Percentiles rank a stretch among this genome's conserved stretches.
Conservation (phyloP, 805 yeast species). For the Spathaspora arborariae region DNA sequence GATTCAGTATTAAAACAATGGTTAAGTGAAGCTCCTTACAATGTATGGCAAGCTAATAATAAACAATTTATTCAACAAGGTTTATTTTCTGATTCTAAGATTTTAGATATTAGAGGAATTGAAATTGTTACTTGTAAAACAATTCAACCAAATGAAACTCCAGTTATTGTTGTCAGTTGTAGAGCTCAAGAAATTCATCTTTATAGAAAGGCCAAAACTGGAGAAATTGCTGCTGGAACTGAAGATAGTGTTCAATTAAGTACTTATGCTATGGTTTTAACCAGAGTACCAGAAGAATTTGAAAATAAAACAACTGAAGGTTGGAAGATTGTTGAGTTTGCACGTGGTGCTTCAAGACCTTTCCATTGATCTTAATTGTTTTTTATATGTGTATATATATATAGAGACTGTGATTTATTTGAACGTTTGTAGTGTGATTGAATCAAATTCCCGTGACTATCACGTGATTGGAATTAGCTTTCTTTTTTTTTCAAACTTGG, state of each 20-base stretch:
- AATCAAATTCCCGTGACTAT: background rate
- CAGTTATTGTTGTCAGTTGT: slow-evolving; percentile 90
- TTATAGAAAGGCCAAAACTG: slow-evolving; percentile 85
- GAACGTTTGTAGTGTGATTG: background rate
- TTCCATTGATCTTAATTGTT: slow-evolving; percentile 39
- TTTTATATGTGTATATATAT: background rate
- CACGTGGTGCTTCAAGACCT: slow-evolving; percentile 86
- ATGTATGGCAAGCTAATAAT: slow-evolving; percentile 90
- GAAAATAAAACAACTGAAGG: slow-evolving; percentile 92
- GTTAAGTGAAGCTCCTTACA: slow-evolving; percentile 96
- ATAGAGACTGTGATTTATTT: background rate
- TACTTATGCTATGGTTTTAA: slow-evolving; percentile 94
- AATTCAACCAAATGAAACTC: slow-evolving; percentile 85
- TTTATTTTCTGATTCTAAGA: slow-evolving; percentile 83
- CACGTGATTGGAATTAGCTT: slow-evolving; percentile 1
- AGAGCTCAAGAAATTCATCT: slow-evolving; percentile 95
- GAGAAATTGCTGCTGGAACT: slow-evolving; percentile 93
- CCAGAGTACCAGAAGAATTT: slow-evolving; percentile 88
- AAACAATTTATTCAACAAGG: slow-evolving; percentile 91
- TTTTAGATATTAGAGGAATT: slow-evolving; percentile 91
- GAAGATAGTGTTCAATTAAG: slow-evolving; percentile 90
- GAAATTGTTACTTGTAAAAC: slow-evolving; percentile 86
- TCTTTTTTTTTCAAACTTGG: background rate
- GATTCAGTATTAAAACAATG: slow-evolving; percentile 77
- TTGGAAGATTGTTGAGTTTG: slow-evolving; percentile 94